Evolutionary conservation across 2,329 filamentous ascomycete genomes (phyloP).

Genomic region (Fusarium piperis): DNA sequence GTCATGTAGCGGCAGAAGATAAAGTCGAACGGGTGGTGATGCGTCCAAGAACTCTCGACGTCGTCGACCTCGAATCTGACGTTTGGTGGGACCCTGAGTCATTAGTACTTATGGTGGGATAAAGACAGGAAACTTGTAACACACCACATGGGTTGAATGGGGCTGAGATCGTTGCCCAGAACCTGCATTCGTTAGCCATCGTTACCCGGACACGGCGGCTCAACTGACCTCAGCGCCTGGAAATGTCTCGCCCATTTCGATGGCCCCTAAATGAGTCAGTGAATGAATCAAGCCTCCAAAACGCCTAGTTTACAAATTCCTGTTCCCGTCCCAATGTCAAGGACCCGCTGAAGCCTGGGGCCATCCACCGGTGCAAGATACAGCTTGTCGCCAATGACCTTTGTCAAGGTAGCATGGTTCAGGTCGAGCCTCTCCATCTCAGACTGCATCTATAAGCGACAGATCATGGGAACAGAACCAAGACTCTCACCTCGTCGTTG

Average conservation of each 20-base stretch:
- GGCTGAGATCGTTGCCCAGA: constrained; percentile 44
- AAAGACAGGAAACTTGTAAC: background rate
- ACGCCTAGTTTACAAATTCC: constrained; percentile 49
- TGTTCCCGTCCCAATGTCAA: constrained; percentile 56
- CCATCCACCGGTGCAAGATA: constrained; percentile 39
- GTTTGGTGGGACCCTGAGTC: constrained; percentile 43
- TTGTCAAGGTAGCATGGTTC: constrained; percentile 44
- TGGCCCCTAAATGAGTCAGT: constrained; percentile 43
- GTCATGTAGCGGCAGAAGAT: constrained; percentile 49
- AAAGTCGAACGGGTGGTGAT: constrained; percentile 45
- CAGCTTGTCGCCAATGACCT: constrained; percentile 31
- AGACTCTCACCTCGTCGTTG: constrained; percentile 4
- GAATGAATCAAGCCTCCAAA: background rate
- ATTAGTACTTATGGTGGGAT: background rate
- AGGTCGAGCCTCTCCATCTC: constrained; percentile 51
- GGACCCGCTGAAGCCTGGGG: constrained; percentile 46
- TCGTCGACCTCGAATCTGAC: constrained; percentile 52
- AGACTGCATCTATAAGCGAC: background rate
- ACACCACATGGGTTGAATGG: constrained; percentile 44
- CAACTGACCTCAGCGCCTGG: constrained; percentile 21
- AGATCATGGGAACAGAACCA: background rate
- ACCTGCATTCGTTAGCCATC: constrained; percentile 12
- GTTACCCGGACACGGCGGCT: background rate
- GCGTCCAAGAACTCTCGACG: constrained; percentile 43
- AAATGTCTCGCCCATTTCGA: constrained; percentile 50